A percentile compares a stretch with the other conserved stretches of the same genome.
Evolutionary conservation across 176 grass and related monocot species (phyloP).

Genomic region (Carex kokanica): DNA sequence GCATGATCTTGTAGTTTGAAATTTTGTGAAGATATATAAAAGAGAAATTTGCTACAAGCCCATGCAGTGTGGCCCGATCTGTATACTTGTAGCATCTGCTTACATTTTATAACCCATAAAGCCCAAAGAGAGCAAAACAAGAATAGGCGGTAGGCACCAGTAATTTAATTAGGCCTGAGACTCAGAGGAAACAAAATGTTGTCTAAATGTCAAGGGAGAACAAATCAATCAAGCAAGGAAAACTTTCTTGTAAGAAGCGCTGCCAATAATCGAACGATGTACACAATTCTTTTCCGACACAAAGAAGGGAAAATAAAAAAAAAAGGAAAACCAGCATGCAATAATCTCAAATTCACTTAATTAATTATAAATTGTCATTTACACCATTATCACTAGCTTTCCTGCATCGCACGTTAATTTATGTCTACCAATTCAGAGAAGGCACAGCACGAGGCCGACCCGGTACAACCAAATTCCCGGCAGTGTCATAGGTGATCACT

Average conservation of each 20-base stretch:
- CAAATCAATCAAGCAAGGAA: background rate
- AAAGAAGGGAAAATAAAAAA: background rate
- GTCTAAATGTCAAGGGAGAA: background rate
- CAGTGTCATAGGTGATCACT: conserved; percentile 67
- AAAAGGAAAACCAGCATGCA: background rate
- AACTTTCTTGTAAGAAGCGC: background rate
- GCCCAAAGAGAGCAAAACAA: background rate
- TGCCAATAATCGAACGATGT: background rate
- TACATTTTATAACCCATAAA: background rate
- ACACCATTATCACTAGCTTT: background rate
- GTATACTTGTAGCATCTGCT: background rate
- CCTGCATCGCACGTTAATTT: background rate
- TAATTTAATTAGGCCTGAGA: no score
- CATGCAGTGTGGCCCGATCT: no score
- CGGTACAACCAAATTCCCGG: conserved; percentile 59
- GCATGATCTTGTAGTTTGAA: no score
- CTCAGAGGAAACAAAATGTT: no score
- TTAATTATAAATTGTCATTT: background rate
- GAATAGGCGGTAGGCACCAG: no score
- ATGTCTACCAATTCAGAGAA: conserved; percentile 45
- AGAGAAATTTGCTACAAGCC: background rate
- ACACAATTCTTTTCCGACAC: background rate
- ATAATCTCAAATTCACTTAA: background rate
- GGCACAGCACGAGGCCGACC: conserved; percentile 36
- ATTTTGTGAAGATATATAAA: no score